Base-by-base conservation (phyloP, 2,329 filamentous ascomycete species). In the Corynespora cassiicola region DNA sequence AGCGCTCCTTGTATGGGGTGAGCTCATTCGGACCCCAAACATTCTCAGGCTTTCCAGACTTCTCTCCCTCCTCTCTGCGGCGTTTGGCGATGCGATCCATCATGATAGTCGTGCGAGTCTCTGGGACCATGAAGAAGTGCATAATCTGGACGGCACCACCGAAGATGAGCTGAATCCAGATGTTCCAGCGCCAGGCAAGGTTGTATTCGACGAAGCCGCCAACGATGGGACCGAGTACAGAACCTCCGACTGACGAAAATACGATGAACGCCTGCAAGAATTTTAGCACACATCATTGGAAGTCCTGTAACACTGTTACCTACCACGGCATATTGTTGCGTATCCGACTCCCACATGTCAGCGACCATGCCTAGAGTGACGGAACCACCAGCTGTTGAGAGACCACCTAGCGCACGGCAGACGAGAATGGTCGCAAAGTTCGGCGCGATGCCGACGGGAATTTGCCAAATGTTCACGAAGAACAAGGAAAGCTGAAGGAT, bases 81-180 rank as follows among this genome's bases (percentile, higher is more conserved):
- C 80, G 82, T 76, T 89, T 89, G 18, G 89, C 89, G 42, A 91
- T 88, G 2, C 75, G 75, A 70, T 94, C 85, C 77, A 95, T 84
- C 73, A 94, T 77, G 45, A 90, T 80, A 4, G 85, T 89, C 1
- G 82, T 80, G 35, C 88, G 78, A 0, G 89, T 94, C 66, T 94
- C 89, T 1, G 88, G 88, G n/a, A n/a, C n/a, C 3, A 83, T 72
- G 41, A 87, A 58, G 32, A 86, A 72, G 61, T 91, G 87, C 5
- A 87, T 59, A 4, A 81, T 29, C 60, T 92, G 88, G 2, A 89
- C 81, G 21, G 81, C 76, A 7, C 70, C 85, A 16, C 89, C 88
- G 40, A 94, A 86, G 55, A 92, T 90, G 48, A 94, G 79, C 66
- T 91, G 87, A 43, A 92, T 87, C 88, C 89, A 94, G 63, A 92